Percentiles rank a stretch among this genome's conserved stretches.
Conservation (phyloP, 257 asterid genomes). For the Eustoma russellianum region DNA sequence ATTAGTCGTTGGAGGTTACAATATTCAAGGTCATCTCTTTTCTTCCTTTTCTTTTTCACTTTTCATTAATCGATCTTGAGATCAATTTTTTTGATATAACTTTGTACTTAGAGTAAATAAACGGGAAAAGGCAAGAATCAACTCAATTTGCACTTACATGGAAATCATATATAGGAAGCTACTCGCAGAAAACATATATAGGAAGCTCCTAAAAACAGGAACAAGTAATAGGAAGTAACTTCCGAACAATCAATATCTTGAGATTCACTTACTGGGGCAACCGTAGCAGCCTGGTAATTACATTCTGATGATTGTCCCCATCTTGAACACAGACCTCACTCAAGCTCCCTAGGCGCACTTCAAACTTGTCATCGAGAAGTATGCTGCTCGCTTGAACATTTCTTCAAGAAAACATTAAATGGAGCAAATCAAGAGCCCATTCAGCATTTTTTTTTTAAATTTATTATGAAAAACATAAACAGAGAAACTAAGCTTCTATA, state of each 20-base stretch:
- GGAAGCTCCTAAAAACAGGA: no score
- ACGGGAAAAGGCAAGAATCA: not conserved
- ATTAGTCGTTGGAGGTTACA: no score
- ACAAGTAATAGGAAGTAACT: not conserved
- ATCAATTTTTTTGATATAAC: no score
- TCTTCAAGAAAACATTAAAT: slow-evolving; percentile 32
- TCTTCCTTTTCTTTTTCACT: no score
- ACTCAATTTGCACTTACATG: not conserved
- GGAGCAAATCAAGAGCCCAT: slow-evolving; percentile 7
- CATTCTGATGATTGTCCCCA: slow-evolving; percentile 58
- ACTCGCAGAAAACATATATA: no score
- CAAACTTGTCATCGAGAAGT: slow-evolving; percentile 92
- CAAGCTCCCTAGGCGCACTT: slow-evolving; percentile 92
- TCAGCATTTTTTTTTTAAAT: not conserved
- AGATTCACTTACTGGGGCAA: slow-evolving; percentile 66
- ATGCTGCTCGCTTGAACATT: slow-evolving; percentile 96
- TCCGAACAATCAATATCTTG: not conserved
- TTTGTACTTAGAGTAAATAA: no score
- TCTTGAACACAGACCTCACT: slow-evolving; percentile 84
- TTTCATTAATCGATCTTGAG: no score
- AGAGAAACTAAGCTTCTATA: not conserved
- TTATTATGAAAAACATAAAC: no score
- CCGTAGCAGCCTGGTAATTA: slow-evolving; percentile 67
- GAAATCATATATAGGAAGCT: no score
- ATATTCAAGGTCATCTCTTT: no score